phyloP scores from a whole-genome alignment of 352 stramenopile genomes.

The Elongisporangium prolatum region DNA sequence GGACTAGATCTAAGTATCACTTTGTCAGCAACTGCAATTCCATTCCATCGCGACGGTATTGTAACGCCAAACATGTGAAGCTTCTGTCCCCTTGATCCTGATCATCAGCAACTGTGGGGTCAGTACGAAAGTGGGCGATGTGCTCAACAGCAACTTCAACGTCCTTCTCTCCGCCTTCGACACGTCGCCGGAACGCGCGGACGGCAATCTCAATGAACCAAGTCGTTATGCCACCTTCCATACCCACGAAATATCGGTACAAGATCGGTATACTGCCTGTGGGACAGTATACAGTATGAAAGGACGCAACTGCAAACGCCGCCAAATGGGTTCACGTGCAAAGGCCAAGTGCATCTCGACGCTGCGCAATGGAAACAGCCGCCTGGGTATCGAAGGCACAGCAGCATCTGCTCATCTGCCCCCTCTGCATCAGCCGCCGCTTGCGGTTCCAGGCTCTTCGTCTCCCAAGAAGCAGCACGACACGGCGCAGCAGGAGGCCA shows the following conservation, averaged over 20 bases:
- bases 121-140: not conserved
- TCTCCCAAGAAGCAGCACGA: constrained; percentile 10
- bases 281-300: no score
- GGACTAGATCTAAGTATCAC: not conserved
- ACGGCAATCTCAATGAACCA: not conserved
- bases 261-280: no score
- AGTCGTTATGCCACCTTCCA: no score
- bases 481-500: constrained; percentile 8
- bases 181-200: not conserved
- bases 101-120: not conserved
- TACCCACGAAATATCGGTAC: no score
- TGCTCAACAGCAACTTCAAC: not conserved
- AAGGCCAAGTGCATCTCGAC: not conserved
- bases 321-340: not conserved
- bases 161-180: not conserved
- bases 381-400: constrained; percentile 11
- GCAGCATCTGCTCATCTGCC: constrained; percentile 8
- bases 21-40: not conserved
- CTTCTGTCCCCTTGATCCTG: not conserved
- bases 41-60: not conserved
- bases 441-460: not conserved
- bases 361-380: constrained; percentile 11
- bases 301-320: no score
- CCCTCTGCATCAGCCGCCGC: constrained; percentile 3
- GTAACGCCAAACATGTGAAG: not conserved